These are phyloP conservation scores for Xylariaceae sp. DNA, from an alignment of 2,329 filamentous ascomycete species.

Conservation along the genomic window DNA sequence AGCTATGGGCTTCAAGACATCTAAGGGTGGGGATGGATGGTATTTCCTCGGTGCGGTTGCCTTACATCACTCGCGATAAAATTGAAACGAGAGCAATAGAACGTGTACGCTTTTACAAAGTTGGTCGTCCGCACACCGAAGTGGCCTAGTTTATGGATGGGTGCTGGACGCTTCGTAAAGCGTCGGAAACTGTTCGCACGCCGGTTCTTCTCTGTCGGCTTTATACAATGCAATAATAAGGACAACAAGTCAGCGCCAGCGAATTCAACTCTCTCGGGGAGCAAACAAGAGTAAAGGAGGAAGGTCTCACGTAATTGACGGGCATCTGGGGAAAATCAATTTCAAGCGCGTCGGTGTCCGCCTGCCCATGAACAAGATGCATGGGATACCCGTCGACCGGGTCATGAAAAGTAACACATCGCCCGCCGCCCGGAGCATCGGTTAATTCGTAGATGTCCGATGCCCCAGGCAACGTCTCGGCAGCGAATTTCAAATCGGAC, in stretches of 20 bases:
- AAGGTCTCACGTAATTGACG: conserved; percentile 42
- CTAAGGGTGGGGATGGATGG: not conserved
- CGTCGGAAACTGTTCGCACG: conserved; percentile 47
- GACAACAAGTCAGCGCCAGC: not conserved
- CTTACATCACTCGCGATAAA: conserved; percentile 47
- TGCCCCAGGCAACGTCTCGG: conserved; percentile 44
- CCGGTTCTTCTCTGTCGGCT: conserved; percentile 46
- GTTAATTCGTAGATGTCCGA: conserved; percentile 44
- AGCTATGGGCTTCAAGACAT: not conserved
- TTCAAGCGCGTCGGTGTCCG: conserved; percentile 34
- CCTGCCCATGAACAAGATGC: conserved; percentile 55
- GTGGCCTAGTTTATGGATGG: conserved; percentile 52
- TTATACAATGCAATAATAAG: conserved; percentile 17
- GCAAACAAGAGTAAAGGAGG: not conserved
- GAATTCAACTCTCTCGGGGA: not conserved
- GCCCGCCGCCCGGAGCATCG: conserved; percentile 52
- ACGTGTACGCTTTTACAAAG: conserved; percentile 46
- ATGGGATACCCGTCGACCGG: conserved; percentile 54
- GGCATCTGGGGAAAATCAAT: conserved; percentile 40
- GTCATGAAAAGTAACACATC: conserved; percentile 49
- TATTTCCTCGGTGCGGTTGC: not conserved
- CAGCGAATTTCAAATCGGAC: conserved; percentile 51
- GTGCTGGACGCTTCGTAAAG: conserved; percentile 47
- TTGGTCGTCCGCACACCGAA: conserved; percentile 52
- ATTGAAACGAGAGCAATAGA: conserved; percentile 49